Evolutionary conservation across 2,329 filamentous ascomycete genomes (phyloP).

Genomic region (Aureobasidium subglaciale): DNA sequence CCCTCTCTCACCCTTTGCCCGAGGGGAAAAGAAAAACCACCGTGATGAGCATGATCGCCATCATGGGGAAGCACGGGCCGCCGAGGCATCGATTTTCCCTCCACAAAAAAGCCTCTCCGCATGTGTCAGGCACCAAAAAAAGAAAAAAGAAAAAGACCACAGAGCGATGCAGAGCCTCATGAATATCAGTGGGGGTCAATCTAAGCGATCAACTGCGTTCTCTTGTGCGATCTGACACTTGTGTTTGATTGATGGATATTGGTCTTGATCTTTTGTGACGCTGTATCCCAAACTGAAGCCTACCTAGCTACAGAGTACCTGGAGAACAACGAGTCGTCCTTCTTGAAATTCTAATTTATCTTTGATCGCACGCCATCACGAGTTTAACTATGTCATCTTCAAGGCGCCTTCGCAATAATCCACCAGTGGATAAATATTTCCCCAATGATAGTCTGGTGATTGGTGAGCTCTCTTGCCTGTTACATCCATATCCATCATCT

Average conservation of each 20-base stretch:
- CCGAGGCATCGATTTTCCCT: background rate
- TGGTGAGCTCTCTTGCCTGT: background rate
- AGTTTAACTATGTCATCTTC: background rate
- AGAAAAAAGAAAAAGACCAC: background rate
- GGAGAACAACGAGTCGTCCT: no score
- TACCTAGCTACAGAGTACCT: no score
- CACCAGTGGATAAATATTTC: conserved; percentile 8
- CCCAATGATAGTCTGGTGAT: conserved; percentile 3
- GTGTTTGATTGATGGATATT: background rate
- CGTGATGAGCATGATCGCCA: conserved; percentile 9
- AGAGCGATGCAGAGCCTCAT: conserved; percentile 9
- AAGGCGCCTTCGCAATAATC: background rate
- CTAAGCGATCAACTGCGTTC: background rate
- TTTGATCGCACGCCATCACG: no score
- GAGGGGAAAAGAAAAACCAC: background rate
- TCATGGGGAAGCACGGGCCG: conserved; percentile 5
- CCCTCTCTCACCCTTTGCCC: background rate
- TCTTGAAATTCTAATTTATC: no score
- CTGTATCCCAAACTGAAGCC: no score
- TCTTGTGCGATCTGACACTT: background rate
- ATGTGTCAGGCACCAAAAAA: background rate
- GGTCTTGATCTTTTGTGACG: no score
- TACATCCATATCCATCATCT: background rate
- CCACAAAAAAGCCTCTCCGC: background rate
- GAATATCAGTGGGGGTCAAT: background rate